phyloP scores from a whole-genome alignment of 129 eudicot genomes.

The Artemisia tridentata region DNA sequence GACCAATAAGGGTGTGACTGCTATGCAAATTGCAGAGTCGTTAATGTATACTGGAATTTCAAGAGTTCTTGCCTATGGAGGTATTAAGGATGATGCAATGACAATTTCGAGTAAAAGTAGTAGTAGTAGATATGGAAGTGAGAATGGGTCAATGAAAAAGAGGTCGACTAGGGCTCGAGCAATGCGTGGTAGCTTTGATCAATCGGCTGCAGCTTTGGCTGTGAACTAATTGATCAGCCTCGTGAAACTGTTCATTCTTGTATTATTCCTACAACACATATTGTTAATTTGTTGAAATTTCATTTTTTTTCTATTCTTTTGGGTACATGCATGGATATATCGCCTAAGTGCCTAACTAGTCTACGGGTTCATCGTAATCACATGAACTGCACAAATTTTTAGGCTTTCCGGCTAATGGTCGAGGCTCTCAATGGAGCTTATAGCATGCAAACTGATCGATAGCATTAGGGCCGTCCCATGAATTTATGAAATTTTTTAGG shows the following conservation, averaged over 20 bases:
- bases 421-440: too few relatives aligned
- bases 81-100: constrained; percentile 22
- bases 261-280: constrained; percentile 9
- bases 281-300: not conserved
- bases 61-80: constrained; percentile 39
- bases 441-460: too few relatives aligned
- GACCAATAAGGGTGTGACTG: constrained; percentile 55
- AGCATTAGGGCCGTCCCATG: too few relatives aligned
- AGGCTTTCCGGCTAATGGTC: too few relatives aligned
- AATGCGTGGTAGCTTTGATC: constrained; percentile 44
- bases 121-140: constrained; percentile 30
- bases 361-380: too few relatives aligned
- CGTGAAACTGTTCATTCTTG: constrained; percentile 20
- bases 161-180: constrained; percentile 28
- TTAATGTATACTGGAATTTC: constrained; percentile 51
- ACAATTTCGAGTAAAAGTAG: constrained; percentile 26
- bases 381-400: too few relatives aligned
- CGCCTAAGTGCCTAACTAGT: not conserved
- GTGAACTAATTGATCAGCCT: constrained; percentile 26
- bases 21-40: constrained; percentile 60
- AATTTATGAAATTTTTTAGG: too few relatives aligned
- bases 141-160: constrained; percentile 32
- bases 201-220: constrained; percentile 36
- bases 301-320: not conserved
- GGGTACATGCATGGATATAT: not conserved